Evolutionary conservation across 225 moss, liverwort and hornwort genomes (phyloP), one percentile per base, ranked within the genome.

Genomic region (Ulota crispa): DNA sequence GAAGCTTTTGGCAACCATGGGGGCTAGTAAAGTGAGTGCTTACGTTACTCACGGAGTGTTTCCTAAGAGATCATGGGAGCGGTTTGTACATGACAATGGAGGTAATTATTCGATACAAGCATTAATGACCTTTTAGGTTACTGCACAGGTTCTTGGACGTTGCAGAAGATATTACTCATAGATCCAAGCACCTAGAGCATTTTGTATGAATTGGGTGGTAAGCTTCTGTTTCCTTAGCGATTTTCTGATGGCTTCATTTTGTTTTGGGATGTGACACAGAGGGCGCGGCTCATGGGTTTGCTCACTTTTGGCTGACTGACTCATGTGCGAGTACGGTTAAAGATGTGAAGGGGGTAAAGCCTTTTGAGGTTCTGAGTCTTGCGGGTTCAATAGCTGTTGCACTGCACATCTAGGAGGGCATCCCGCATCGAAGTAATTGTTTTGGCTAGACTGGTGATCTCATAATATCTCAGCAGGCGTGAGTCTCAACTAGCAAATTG

Each of bases 41-140:
- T 99, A 99, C 72, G 94, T 92, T 41, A 99, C 99, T 66, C 99
- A 99, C 81, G 96, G 93, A 50, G 99, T 99, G 28, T 96, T 99
- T 80, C 99, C 99, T 2, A 93, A 96, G 37, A 91, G 81, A 72
- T 94, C 99, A 19, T 99, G 96, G 94, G 93, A 96, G 84, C 92
- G 96, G 23, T 96, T 99, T 82, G 42, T 70, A 37, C 89, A 91
- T 47, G 91, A 89, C 53, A 87, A 91, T 74, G 89, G 91, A 91
- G 91, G 91, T 85, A 80, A 30, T 54, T 43, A 26, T 60, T 69
- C 67, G 83, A 26, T 43, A 34, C 53, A 30, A 70, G 55, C n/a
- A 0, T 43, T 62, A 9, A 27, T 59, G 21, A 32, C 7, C 20
- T 5, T 60, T 72, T 27, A n/a, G n/a, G 55, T 75, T 70, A 78